Percentiles rank a stretch among this genome's conserved stretches.
These are phyloP conservation scores for Pestalotiopsis sp. DNA, from an alignment of 2,329 filamentous ascomycete genomes.

Conservation along the genomic window DNA sequence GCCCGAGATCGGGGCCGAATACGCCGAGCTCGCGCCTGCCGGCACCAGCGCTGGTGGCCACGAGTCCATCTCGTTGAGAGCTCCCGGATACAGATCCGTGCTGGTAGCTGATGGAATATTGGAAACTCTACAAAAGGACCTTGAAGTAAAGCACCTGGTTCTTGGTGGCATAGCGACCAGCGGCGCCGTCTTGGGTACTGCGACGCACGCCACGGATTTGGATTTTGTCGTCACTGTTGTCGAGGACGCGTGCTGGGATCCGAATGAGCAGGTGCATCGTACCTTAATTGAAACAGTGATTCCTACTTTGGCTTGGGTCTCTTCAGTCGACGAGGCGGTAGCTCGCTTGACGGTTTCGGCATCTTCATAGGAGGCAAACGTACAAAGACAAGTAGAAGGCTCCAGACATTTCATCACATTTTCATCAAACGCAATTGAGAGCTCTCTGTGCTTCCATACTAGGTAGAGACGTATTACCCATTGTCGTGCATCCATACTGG, in stretches of 20 bases:
- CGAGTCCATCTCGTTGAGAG: not conserved
- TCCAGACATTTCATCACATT: too few relatives aligned
- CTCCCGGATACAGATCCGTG: not conserved
- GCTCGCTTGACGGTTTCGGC: not conserved
- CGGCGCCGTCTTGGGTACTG: slow-evolving; percentile 11
- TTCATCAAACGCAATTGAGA: too few relatives aligned
- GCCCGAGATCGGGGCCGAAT: not conserved
- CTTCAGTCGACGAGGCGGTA: not conserved
- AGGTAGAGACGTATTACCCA: too few relatives aligned
- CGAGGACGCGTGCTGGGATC: slow-evolving; percentile 17
- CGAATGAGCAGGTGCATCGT: slow-evolving; percentile 15
- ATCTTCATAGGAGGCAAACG: too few relatives aligned
- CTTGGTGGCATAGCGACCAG: slow-evolving; percentile 17
- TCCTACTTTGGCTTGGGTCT: not conserved
- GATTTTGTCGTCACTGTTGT: slow-evolving; percentile 18
- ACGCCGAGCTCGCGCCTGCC: not conserved
- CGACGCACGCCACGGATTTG: slow-evolving; percentile 14
- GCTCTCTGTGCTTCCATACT: too few relatives aligned
- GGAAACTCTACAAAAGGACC: not conserved
- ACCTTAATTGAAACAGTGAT: not conserved
- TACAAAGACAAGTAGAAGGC: too few relatives aligned
- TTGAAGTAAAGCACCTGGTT: slow-evolving; percentile 8
- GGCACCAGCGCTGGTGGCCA: not conserved
- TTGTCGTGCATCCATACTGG: too few relatives aligned
- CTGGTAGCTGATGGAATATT: not conserved